Conservation (phyloP, 2,329 filamentous ascomycete species). For the Aspergillus phoenicis region DNA sequence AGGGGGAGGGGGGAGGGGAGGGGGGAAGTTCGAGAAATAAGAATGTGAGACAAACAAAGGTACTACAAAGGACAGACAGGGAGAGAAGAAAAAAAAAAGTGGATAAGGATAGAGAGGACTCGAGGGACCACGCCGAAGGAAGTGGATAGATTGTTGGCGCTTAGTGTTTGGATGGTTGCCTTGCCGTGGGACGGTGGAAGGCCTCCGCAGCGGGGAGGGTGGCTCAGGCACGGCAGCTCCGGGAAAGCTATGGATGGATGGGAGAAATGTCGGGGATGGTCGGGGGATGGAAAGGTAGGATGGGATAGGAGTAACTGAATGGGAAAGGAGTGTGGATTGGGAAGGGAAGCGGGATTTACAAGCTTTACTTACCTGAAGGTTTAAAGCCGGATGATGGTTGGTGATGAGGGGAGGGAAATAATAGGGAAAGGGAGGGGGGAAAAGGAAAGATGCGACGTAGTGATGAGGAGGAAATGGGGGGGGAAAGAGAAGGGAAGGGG, state of each 20-base stretch:
- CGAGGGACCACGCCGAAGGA: constrained; percentile 5
- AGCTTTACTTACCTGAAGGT: constrained; percentile 11
- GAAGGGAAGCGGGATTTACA: neutral
- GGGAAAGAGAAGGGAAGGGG: neutral
- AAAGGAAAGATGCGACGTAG: neutral
- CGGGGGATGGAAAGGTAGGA: neutral
- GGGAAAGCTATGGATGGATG: neutral
- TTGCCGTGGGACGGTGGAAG: constrained; percentile 11
- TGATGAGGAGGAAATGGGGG: constrained; percentile 4
- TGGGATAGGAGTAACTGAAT: neutral
- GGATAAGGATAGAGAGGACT: constrained; percentile 1
- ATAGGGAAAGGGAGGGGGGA: constrained; percentile 1
- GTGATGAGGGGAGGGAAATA: neutral
- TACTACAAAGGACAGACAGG: neutral
- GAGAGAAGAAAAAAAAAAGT: constrained; percentile 3
- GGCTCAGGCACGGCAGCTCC: constrained; percentile 11
- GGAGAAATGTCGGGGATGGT: neutral
- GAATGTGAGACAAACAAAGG: neutral
- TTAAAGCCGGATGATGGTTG: neutral
- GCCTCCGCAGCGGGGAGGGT: constrained; percentile 21
- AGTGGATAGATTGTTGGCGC: constrained; percentile 8
- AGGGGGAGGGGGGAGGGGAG: neutral
- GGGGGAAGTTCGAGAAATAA: neutral
- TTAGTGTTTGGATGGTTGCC: constrained; percentile 17
- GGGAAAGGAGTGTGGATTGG: neutral